These are phyloP conservation scores for Xylaria cubensis DNA, from an alignment of 495 filamentous ascomycete genomes.

Conservation along the genomic window DNA sequence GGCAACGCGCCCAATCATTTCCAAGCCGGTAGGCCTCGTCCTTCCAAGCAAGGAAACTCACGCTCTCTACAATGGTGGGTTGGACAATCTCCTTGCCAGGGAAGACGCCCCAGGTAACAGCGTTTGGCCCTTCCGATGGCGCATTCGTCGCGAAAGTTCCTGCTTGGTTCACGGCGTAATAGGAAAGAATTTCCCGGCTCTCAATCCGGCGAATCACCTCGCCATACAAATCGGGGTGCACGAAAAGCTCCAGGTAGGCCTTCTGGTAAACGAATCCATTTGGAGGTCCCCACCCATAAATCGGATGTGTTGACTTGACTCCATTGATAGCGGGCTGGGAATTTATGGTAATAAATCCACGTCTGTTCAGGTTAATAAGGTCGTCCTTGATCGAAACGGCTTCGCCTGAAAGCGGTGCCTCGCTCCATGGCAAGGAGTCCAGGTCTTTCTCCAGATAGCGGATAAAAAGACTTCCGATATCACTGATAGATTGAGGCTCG, in stretches of 20 bases:
- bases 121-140: constrained; percentile 85
- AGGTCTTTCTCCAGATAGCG: constrained; percentile 81
- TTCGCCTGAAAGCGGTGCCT: constrained; percentile 82
- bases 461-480: constrained; percentile 83
- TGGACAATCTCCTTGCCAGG: constrained; percentile 98
- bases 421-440: constrained; percentile 91
- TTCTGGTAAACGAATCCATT: constrained; percentile 99
- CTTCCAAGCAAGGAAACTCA: constrained; percentile 98
- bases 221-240: constrained; percentile 77
- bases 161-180: constrained; percentile 85
- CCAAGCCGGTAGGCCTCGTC: constrained; percentile 96
- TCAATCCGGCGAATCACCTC: constrained; percentile 84
- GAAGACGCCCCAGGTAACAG: constrained; percentile 99
- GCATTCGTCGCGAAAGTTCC: constrained; percentile 87
- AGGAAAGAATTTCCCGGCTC: constrained; percentile 80
- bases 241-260: constrained; percentile 90
- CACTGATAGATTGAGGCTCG: constrained; percentile 75
- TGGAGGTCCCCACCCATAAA: constrained; percentile 92
- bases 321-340: constrained; percentile 96
- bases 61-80: constrained; percentile 97
- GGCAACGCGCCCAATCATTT: constrained; percentile 91
- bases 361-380: constrained; percentile 79
- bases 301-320: constrained; percentile 82
- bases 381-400: constrained; percentile 76
- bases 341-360: constrained; percentile 94